Percentiles rank a stretch among this genome's conserved stretches.
Evolutionary conservation across 2,329 filamentous ascomycete genomes (phyloP).

Genomic region (Chrysoporthe puriensis): DNA sequence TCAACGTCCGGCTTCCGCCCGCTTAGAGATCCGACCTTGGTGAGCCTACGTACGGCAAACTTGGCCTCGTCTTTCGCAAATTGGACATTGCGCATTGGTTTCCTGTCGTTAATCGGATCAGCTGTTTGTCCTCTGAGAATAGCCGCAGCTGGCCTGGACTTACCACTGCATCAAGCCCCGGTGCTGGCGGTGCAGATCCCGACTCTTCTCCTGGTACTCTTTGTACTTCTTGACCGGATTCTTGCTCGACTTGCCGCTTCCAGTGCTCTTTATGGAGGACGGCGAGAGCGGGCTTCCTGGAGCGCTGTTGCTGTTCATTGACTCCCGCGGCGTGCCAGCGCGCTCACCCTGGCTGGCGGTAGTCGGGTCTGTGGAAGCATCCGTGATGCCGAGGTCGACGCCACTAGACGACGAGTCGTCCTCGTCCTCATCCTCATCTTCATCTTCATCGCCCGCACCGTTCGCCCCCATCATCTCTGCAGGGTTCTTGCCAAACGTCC

Average conservation of each 20-base stretch:
- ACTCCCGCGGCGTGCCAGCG: constrained; percentile 26
- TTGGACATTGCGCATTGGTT: constrained; percentile 79
- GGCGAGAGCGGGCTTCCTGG: constrained; percentile 17
- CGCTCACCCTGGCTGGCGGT: constrained; percentile 20
- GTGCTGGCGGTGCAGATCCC: constrained; percentile 82
- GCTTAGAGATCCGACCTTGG: constrained; percentile 74
- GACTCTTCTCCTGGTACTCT: constrained; percentile 68
- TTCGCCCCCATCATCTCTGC: constrained; percentile 47
- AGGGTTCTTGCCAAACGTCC: constrained; percentile 81
- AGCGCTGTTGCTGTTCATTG: constrained; percentile 36
- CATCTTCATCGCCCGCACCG: constrained; percentile 33
- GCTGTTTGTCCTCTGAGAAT: neutral
- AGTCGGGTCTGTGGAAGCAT: constrained; percentile 47
- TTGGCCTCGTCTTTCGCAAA: constrained; percentile 90
- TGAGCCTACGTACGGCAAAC: constrained; percentile 75
- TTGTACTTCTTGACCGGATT: constrained; percentile 63
- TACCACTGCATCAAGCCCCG: constrained; percentile 91
- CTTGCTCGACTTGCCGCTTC: constrained; percentile 41
- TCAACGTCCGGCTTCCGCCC: constrained; percentile 88
- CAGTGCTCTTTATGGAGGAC: constrained; percentile 34
- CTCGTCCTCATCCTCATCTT: constrained; percentile 46
- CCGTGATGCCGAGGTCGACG: constrained; percentile 63
- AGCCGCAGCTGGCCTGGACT: constrained; percentile 19
- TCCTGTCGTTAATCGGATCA: constrained; percentile 40
- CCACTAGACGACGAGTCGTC: constrained; percentile 41